Evolutionary conservation across 83 land plant genomes (phyloP), one percentile per base, ranked within the genome.

Genomic region (Picea abies): DNA sequence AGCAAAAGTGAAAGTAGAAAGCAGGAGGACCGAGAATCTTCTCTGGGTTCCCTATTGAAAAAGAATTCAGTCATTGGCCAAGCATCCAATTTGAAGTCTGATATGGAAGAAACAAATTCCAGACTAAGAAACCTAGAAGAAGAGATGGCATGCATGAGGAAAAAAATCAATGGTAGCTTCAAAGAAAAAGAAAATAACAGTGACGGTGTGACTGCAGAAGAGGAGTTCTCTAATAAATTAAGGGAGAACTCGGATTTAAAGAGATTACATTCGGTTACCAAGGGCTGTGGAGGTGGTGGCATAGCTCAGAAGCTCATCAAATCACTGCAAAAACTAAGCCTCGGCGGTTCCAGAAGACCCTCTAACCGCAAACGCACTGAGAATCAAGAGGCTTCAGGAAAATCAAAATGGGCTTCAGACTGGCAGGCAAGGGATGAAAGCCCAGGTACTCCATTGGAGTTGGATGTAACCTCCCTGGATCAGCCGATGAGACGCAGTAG

Each of bases 221-320:
- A 76, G 4, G 78, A 76, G 78, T 49, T 76, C 78, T 76, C 61
- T 23, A 23, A 49, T 26, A 76, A 49, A 23, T 76, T 76, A 22
- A 52, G 52, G n/a, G 52, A 10, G 15, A 52, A 47, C 29, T 72
- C 76, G 8, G 25, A 39, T 41, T 37, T 49, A n/a, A 76, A 23
- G 25, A 49, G 25, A 22, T 76, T 60, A 49, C 16, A 22, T 16
- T n/a, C 26, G 11, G 60, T 14, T 22, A 47, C 44, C 22, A 76
- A 76, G 32, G 78, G 61, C 16, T 76, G 78, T 76, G 78, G 78
- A 49, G 78, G 78, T 23, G 78, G 78, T 9, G 78, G 78, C 4
- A 12, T 76, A 23, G 60, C 35, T 22, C 61, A 52, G 61, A 76
- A 29, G 52, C 17, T 76, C 52, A 75, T 75, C 29, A 52, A 23